Evolutionary conservation across 2,329 filamentous ascomycete species (phyloP).

Genomic region (Paraconiothyrium brasiliense): DNA sequence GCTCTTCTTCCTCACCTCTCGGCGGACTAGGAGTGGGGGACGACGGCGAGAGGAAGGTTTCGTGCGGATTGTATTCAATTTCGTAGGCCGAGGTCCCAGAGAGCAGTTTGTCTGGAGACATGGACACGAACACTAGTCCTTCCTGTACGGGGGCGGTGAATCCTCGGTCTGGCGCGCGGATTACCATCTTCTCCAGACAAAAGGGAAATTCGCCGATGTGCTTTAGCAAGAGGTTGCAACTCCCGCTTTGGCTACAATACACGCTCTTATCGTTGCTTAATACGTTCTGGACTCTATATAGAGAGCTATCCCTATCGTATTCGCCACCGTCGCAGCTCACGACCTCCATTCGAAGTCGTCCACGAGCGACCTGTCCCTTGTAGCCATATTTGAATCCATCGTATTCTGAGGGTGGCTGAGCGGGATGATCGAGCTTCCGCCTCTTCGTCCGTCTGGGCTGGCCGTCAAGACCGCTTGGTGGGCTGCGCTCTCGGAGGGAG

Average conservation of each 20-base stretch:
- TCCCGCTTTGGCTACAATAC: slow-evolving; percentile 88
- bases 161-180: slow-evolving; percentile 81
- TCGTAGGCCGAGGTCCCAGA: slow-evolving; percentile 78
- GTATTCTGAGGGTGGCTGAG: slow-evolving; percentile 32
- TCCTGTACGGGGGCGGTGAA: slow-evolving; percentile 90
- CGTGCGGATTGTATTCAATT: slow-evolving; percentile 63
- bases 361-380: slow-evolving; percentile 86
- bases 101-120: slow-evolving; percentile 81
- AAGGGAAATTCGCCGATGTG: slow-evolving; percentile 86
- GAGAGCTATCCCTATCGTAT: slow-evolving; percentile 66
- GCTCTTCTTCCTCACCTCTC: slow-evolving; percentile 33
- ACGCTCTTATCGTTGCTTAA: slow-evolving; percentile 83
- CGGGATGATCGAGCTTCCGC: slow-evolving; percentile 53
- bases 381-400: slow-evolving; percentile 78
- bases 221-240: slow-evolving; percentile 85
- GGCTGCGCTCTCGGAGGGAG: slow-evolving; percentile 34
- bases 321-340: slow-evolving; percentile 86
- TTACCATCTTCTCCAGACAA: slow-evolving; percentile 83
- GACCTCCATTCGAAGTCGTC: slow-evolving; percentile 84
- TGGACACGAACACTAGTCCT: slow-evolving; percentile 90
- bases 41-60: slow-evolving; percentile 28
- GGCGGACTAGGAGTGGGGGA: slow-evolving; percentile 40
- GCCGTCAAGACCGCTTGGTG: slow-evolving; percentile 30
- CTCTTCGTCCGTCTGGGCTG: slow-evolving; percentile 41
- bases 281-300: slow-evolving; percentile 72